phyloP scores from a whole-genome alignment of 441 rosid species.

The Pelargonium myrrhifolium region DNA sequence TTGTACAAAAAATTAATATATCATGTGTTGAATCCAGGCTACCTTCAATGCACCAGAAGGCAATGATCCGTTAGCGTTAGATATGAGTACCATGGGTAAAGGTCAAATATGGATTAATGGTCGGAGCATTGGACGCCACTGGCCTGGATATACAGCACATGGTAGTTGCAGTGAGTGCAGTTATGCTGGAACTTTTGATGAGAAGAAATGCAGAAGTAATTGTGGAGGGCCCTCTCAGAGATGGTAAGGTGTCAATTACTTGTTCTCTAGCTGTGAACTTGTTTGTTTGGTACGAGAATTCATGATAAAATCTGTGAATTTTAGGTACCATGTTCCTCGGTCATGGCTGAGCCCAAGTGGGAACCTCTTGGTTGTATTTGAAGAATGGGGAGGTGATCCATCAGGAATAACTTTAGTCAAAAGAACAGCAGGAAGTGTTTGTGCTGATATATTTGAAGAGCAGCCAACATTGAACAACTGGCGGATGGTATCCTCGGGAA shows the following conservation, averaged over 20 bases:
- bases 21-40: conserved; percentile 34
- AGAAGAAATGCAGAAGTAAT: conserved; percentile 72
- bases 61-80: conserved; percentile 84
- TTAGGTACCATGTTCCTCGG: conserved; percentile 87
- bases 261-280: background rate
- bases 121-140: conserved; percentile 87
- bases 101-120: conserved; percentile 98
- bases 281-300: background rate
- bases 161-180: conserved; percentile 74
- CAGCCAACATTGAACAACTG: conserved; percentile 92
- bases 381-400: conserved; percentile 93
- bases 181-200: conserved; percentile 69
- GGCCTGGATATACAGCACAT: conserved; percentile 65
- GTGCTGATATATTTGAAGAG: conserved; percentile 79
- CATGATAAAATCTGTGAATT: conserved; percentile 6
- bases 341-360: conserved; percentile 83
- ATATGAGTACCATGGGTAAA: conserved; percentile 95
- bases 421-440: conserved; percentile 69
- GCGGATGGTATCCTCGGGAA: conserved; percentile 93
- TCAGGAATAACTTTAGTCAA: conserved; percentile 65
- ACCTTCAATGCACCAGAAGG: conserved; percentile 87
- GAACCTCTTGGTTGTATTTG: conserved; percentile 75
- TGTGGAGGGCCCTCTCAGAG: conserved; percentile 90
- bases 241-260: conserved; percentile 35
- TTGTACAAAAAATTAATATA: background rate